phyloP scores from a whole-genome alignment of 345 rosid species.

The Heritiera fomes region DNA sequence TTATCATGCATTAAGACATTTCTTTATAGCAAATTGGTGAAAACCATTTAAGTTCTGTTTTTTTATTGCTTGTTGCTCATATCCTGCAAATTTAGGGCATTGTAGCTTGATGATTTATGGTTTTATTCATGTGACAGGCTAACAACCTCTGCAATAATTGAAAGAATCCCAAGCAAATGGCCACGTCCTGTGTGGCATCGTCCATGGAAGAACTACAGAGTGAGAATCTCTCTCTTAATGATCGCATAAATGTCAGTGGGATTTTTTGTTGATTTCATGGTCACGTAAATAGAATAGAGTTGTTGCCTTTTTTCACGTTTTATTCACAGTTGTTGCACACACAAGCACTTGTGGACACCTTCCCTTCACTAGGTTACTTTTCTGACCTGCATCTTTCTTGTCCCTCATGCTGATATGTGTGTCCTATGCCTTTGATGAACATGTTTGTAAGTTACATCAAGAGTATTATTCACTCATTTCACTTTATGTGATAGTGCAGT shows the following conservation, averaged over 20 bases:
- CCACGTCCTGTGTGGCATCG: slow-evolving; percentile 98
- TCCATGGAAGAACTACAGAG: slow-evolving; percentile 99
- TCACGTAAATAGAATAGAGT: not conserved
- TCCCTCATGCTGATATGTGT: not conserved
- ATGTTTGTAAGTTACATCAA: not conserved
- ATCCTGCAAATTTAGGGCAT: not conserved
- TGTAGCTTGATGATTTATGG: slow-evolving; percentile 5
- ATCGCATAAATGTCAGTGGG: not conserved
- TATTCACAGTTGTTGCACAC: not conserved
- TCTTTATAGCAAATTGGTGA: not conserved
- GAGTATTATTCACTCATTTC: not conserved
- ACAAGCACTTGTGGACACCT: not conserved
- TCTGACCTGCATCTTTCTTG: not conserved
- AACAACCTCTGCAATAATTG: slow-evolving; percentile 89
- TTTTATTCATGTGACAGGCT: slow-evolving; percentile 41
- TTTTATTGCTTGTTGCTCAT: not conserved
- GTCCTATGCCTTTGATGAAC: not conserved
- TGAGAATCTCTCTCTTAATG: slow-evolving; percentile 29
- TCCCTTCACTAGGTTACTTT: not conserved
- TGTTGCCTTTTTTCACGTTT: not conserved
- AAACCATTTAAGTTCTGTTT: not conserved
- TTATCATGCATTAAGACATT: not conserved
- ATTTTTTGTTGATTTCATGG: not conserved
- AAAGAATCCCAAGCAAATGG: slow-evolving; percentile 97
- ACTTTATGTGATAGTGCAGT: not conserved